Conservation (phyloP, 1,139 yeast genomes). For the Magnusiomyces ingens region DNA sequence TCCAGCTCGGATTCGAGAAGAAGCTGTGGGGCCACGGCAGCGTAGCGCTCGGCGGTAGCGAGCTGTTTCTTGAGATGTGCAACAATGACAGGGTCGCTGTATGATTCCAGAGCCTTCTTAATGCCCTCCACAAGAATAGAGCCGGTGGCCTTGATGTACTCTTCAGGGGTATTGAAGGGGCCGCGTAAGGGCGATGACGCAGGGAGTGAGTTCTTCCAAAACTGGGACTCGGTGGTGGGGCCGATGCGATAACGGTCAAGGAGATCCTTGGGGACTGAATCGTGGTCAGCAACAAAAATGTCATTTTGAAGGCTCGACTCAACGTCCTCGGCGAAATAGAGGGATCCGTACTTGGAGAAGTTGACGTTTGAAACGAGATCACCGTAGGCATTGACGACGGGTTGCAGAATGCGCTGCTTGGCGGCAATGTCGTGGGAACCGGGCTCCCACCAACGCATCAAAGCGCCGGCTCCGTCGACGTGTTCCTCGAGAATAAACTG, state of each 20-base stretch:
- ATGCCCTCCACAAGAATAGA: conserved; percentile 60
- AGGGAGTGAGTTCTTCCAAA: conserved; percentile 49
- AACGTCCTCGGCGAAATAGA: conserved; percentile 68
- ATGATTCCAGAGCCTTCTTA: conserved; percentile 50
- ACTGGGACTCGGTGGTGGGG: conserved; percentile 74
- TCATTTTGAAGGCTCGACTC: conserved; percentile 37
- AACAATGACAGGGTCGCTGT: conserved; percentile 40
- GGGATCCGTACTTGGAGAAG: conserved; percentile 72
- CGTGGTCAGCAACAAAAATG: conserved; percentile 56
- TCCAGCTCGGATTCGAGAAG: conserved; percentile 22
- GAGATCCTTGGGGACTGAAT: conserved; percentile 39
- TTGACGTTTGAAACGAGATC: conserved; percentile 32
- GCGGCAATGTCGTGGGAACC: conserved; percentile 47
- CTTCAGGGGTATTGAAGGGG: conserved; percentile 61
- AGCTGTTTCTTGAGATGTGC: conserved; percentile 39
- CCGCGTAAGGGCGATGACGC: conserved; percentile 42
- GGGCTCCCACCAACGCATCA: conserved; percentile 92
- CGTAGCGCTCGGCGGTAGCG: conserved; percentile 52
- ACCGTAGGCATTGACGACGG: conserved; percentile 31
- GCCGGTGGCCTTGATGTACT: conserved; percentile 58
- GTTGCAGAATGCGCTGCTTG: conserved; percentile 32
- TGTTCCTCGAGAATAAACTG: conserved; percentile 80
- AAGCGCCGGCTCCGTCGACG: conserved; percentile 59
- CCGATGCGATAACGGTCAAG: conserved; percentile 80
- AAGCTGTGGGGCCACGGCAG: conserved; percentile 48